A percentile compares a stretch with the other conserved stretches of the same genome.
Conservation (phyloP, 371 early-diverging fungal genomes). For the Mucor velutinosus region DNA sequence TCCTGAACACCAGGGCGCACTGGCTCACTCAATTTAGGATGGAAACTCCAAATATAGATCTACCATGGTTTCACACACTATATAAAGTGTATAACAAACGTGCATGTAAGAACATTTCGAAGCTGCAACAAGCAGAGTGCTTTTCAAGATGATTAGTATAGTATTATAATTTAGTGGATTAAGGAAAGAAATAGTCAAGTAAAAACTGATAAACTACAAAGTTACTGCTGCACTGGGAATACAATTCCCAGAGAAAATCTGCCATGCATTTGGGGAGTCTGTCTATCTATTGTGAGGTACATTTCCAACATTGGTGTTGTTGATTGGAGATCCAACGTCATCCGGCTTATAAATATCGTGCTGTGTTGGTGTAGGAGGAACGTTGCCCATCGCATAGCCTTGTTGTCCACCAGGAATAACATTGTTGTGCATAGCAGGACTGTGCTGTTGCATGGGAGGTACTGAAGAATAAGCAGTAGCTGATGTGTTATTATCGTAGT, state of each 20-base stretch:
- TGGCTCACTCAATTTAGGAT: too few species aligned
- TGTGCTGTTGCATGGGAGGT: slow-evolving; percentile 13
- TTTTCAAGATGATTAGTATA: too few species aligned
- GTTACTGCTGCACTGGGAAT: too few species aligned
- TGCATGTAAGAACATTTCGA: too few species aligned
- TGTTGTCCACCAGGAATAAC: slow-evolving; percentile 1
- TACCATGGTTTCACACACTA: too few species aligned
- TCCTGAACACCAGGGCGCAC: too few species aligned
- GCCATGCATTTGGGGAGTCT: neutral
- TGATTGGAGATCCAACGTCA: slow-evolving; percentile 8
- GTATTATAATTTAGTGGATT: too few species aligned
- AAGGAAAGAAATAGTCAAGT: too few species aligned
- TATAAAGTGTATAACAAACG: too few species aligned
- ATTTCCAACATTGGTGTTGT: neutral
- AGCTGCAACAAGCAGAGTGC: too few species aligned
- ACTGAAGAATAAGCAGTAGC: slow-evolving; percentile 15
- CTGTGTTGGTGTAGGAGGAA: slow-evolving; percentile 5
- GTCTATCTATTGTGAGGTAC: slow-evolving; percentile 8
- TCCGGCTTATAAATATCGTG: slow-evolving; percentile 26
- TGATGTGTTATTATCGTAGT: slow-evolving; percentile 30
- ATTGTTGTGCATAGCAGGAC: neutral
- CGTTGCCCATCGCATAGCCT: slow-evolving; percentile 12
- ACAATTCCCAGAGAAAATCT: neutral
- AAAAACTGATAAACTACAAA: too few species aligned
- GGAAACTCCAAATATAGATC: too few species aligned